phyloP scores from a whole-genome alignment of 805 yeast species.

The Schizosaccharomyces lindneri region DNA sequence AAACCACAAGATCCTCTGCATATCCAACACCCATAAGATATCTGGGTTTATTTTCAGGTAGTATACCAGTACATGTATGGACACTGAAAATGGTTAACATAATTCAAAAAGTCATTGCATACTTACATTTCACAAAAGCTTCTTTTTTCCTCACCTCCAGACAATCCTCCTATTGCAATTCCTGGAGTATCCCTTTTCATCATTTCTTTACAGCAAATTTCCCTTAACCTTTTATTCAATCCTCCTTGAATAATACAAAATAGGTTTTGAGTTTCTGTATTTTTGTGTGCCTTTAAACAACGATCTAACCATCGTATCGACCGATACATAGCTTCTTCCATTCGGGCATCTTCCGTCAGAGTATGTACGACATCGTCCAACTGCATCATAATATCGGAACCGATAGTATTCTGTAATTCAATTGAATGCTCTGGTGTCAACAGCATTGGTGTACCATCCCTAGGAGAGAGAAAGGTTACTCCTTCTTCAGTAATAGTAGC shows the following conservation, averaged over 20 bases:
- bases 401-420: slow-evolving; percentile 20
- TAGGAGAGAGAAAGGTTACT: slow-evolving; percentile 21
- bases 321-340: slow-evolving; percentile 22
- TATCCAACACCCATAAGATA: slow-evolving; percentile 26
- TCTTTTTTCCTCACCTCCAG: slow-evolving; percentile 22
- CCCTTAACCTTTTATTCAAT: slow-evolving; percentile 17
- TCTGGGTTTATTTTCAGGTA: slow-evolving; percentile 20
- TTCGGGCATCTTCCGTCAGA: slow-evolving; percentile 20
- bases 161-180: slow-evolving; percentile 23
- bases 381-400: slow-evolving; percentile 24
- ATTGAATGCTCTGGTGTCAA: slow-evolving; percentile 25
- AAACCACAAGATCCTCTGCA: slow-evolving; percentile 22
- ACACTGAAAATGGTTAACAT: slow-evolving; percentile 10
- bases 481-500: slow-evolving; percentile 25
- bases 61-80: slow-evolving; percentile 17
- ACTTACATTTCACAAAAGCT: slow-evolving; percentile 16
- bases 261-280: slow-evolving; percentile 19
- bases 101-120: not conserved
- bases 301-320: slow-evolving; percentile 22
- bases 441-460: slow-evolving; percentile 23
- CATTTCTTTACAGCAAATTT: slow-evolving; percentile 20
- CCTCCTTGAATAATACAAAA: slow-evolving; percentile 25
- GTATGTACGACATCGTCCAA: slow-evolving; percentile 23
- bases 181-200: slow-evolving; percentile 21
- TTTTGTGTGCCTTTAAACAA: slow-evolving; percentile 20